Conservation (phyloP, 2,329 filamentous ascomycete genomes). For the Beauveria sp. region DNA sequence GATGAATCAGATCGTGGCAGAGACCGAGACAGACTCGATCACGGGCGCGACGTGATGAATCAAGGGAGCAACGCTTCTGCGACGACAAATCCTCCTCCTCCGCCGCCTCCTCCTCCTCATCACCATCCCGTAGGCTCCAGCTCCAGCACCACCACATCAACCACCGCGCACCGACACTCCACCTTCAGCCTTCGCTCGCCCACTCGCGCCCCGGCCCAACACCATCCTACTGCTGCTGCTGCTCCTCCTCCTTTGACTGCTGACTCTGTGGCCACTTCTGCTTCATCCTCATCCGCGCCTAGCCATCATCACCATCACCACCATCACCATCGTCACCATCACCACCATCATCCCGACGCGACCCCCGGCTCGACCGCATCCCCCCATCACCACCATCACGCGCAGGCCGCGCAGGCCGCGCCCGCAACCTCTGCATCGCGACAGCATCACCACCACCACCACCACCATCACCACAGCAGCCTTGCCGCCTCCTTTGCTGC, state of each 20-base stretch:
- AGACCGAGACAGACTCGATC: slow-evolving; percentile 19
- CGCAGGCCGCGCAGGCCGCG: not conserved
- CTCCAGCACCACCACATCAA: not conserved
- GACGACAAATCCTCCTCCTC: not conserved
- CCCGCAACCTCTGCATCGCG: not conserved
- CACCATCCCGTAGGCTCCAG: not conserved
- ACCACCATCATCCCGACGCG: slow-evolving; percentile 15
- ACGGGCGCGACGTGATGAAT: slow-evolving; percentile 41
- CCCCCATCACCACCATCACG: slow-evolving; percentile 18
- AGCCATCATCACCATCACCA: slow-evolving; percentile 22
- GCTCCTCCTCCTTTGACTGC: not conserved
- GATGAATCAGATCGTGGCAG: slow-evolving; percentile 7
- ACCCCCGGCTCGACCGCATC: slow-evolving; percentile 17
- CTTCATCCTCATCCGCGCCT: not conserved
- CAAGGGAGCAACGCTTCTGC: slow-evolving; percentile 19
- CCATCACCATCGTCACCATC: slow-evolving; percentile 23
- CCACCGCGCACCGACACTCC: slow-evolving; percentile 31
- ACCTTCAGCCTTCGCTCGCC: slow-evolving; percentile 44
- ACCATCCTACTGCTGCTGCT: slow-evolving; percentile 17
- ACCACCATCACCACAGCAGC: slow-evolving; percentile 11
- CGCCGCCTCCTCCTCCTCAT: not conserved
- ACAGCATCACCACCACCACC: slow-evolving; percentile 12
- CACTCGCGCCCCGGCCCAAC: slow-evolving; percentile 22
- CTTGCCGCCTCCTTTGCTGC: slow-evolving; percentile 16
- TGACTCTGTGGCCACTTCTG: not conserved